Evolutionary conservation across 768 basidiomycete genomes (phyloP), one percentile per base, ranked within the genome.

Genomic region (Austroboletus festivus): DNA sequence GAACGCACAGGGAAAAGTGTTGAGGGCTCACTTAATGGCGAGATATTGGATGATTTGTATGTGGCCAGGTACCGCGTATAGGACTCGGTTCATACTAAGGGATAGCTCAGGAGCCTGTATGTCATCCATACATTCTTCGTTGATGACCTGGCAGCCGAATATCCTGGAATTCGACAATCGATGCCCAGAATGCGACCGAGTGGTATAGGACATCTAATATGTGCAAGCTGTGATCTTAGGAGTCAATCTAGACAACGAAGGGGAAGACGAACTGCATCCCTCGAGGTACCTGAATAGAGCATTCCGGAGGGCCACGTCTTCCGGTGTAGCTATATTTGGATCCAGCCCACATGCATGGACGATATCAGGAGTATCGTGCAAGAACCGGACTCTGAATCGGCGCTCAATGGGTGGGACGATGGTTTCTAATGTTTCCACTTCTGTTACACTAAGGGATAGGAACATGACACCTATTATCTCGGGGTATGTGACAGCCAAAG

Each of bases 51-150:
- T n/a, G n/a, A n/a, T n/a, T n/a, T n/a, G n/a, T n/a, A n/a, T n/a
- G n/a, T n/a, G n/a, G 52, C n/a, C 23, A 52, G 8, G 35, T 50
- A 54, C 31, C 53, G 46, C 20, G 28, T 31, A 15, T 13, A 3
- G 19, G 3, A 7, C 11, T 26, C 19, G 16, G 1, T 28, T 15
- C 5, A 12, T 9, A 31, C 22, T 9, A n/a, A 18, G 18, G 5
- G 7, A 43, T 5, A 38, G 16, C 41, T 35, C 34, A 23, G 20
- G 2, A 34, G 33, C 16, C 16, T 34, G 12, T 4, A 34, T n/a
- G 33, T 5, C 33, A n/a, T 34, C 16, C 16, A 34, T 34, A 34
- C 16, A 15, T 34, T 34, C 33, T 13, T 34, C 33, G 16, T 15
- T 34, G 16, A 34, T 13, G 33, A 12, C 16, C 16, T 34, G 12